Evolutionary conservation across 1,139 yeast species (phyloP), one percentile per base, ranked within the genome.

Genomic region (Debaryomycetaceae sp.): DNA sequence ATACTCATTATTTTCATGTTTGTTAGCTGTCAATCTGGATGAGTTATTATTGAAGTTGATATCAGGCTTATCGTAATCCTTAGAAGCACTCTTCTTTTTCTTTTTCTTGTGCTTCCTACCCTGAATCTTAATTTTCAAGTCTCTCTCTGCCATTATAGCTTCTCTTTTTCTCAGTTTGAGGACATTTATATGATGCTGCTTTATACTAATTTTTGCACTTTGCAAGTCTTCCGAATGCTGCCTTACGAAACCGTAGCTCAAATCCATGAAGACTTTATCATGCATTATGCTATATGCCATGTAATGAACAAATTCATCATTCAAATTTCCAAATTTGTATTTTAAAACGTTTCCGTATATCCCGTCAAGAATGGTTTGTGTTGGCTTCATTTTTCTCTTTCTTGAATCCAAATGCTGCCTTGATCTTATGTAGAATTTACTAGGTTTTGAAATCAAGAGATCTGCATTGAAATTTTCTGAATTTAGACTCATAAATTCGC

Each of bases 211-310:
- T 11, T 22, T 22, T 22, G 26, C 26, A 8, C 11, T 8, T 8
- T 22, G 7, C 26, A 22, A 22, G 11, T 22, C 26, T 22, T 22
- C 26, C 2, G 26, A 22, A 22, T 3, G 11, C 11, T 22, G 26
- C 26, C 11, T 22, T 11, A 22, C 26, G 11, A 22, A 22, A 11
- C 37, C 37, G 16, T 35, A 35, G 18, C 26, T 29, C 14, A 35
- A 17, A 13, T 32, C 22, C 15, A 8, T 32, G 22, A 32, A 32
- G 13, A n/a, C 17, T n/a, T 16, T 32, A n/a, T 32, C 34, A n/a
- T 8, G 8, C n/a, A n/a, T 13, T n/a, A 30, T 13, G n/a, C 17
- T 30, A 30, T 30, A 13, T 30, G 26, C 26, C 26, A 22, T 22
- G 26, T 22, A 22, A 22, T 22, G 26, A 22, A 22, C 26, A 22